phyloP scores from a whole-genome alignment of 2,329 filamentous ascomycete genomes.

The Cercospora berteroae region DNA sequence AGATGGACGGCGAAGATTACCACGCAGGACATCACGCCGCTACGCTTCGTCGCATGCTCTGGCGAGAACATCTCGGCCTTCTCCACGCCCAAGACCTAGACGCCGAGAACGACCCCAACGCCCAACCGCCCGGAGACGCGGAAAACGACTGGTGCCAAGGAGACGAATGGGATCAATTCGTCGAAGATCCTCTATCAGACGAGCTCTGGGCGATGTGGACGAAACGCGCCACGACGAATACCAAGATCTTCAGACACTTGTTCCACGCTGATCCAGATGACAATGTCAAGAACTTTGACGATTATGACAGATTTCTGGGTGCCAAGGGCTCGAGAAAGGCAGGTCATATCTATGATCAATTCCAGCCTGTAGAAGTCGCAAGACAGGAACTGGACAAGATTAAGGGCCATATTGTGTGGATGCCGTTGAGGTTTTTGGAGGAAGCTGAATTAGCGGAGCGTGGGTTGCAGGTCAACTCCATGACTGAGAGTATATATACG shows the following conservation, averaged over 20 bases:
- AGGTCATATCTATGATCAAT: slow-evolving; percentile 83
- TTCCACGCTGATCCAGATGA: slow-evolving; percentile 91
- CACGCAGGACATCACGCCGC: slow-evolving; percentile 78
- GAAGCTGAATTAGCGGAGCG: slow-evolving; percentile 87
- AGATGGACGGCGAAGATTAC: slow-evolving; percentile 76
- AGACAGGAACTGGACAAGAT: slow-evolving; percentile 73
- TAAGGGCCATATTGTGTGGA: slow-evolving; percentile 84
- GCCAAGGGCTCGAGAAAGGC: slow-evolving; percentile 60
- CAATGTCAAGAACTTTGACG: slow-evolving; percentile 81
- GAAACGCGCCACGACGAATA: slow-evolving; percentile 66
- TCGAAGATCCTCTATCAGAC: slow-evolving; percentile 59
- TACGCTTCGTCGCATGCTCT: slow-evolving; percentile 76
- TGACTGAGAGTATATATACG: slow-evolving; percentile 84
- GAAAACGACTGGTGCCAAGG: slow-evolving; percentile 74
- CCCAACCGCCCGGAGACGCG: slow-evolving; percentile 67
- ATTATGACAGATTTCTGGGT: slow-evolving; percentile 79
- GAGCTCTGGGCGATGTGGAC: slow-evolving; percentile 67
- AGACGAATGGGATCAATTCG: slow-evolving; percentile 59
- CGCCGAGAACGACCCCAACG: slow-evolving; percentile 69
- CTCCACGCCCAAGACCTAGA: slow-evolving; percentile 69
- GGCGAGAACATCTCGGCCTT: slow-evolving; percentile 87
- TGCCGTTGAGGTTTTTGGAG: slow-evolving; percentile 83
- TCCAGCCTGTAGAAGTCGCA: slow-evolving; percentile 69
- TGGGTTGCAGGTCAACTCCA: slow-evolving; percentile 79
- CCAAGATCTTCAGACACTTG: slow-evolving; percentile 70